phyloP scores from a whole-genome alignment of 192 early-diverging fungal genomes.

The Cetraspora pellucida region DNA sequence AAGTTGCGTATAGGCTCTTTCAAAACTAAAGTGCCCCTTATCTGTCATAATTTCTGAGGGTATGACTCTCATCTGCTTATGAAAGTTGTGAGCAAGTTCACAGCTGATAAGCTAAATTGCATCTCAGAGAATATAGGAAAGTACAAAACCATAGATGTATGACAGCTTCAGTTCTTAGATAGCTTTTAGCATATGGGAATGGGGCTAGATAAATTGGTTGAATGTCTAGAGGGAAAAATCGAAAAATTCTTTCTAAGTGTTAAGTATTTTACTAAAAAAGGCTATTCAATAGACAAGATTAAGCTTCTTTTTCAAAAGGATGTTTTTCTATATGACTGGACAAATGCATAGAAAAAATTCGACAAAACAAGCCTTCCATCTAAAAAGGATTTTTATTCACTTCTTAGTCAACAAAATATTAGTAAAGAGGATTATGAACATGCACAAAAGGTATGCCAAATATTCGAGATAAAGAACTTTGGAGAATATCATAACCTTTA shows the following conservation, averaged over 20 bases:
- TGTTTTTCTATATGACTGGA: conserved; percentile 29
- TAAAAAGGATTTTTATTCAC: conserved; percentile 25
- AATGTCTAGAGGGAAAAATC: background rate
- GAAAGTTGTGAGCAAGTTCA: conserved; percentile 12
- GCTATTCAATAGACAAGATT: conserved; percentile 14
- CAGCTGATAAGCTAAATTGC: conserved; percentile 24
- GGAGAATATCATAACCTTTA: conserved; percentile 26
- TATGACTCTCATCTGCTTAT: conserved; percentile 18
- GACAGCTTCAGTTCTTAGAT: conserved; percentile 12
- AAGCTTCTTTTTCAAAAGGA: conserved; percentile 15
- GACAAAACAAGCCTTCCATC: conserved; percentile 13
- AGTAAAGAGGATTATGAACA: conserved; percentile 14
- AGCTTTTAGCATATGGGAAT: conserved; percentile 26
- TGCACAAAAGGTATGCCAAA: conserved; percentile 22
- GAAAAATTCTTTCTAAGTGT: conserved; percentile 20
- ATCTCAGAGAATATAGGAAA: conserved; percentile 32
- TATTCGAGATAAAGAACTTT: conserved; percentile 22
- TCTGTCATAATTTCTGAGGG: conserved; percentile 24
- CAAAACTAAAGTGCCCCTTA: conserved; percentile 17
- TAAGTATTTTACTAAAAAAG: conserved; percentile 27
- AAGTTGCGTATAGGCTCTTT: conserved; percentile 16
- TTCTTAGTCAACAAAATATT: conserved; percentile 28
- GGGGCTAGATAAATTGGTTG: conserved; percentile 20
- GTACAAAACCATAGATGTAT: conserved; percentile 15
- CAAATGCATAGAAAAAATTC: conserved; percentile 28